phyloP scores from a whole-genome alignment of 768 basidiomycete genomes.

The Auriscalpium vulgare region DNA sequence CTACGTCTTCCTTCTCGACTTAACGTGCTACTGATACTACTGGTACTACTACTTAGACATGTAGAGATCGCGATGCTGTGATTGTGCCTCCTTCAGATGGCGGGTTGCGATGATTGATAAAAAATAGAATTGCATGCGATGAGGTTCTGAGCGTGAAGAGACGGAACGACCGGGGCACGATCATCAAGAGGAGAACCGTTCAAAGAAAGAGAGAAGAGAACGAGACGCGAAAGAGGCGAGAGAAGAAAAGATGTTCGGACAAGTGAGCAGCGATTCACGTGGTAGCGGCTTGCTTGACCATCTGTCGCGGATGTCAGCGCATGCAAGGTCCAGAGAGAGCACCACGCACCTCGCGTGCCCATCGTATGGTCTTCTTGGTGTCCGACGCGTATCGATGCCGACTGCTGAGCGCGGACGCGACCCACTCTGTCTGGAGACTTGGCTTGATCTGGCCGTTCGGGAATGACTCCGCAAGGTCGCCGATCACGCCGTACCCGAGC shows the following conservation, averaged over 20 bases:
- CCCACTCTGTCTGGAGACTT: conserved; percentile 71
- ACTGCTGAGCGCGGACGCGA: conserved; percentile 61
- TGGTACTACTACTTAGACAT: conserved; percentile 11
- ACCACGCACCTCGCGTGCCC: conserved; percentile 79
- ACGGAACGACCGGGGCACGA: conserved; percentile 25
- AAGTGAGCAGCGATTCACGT: conserved; percentile 2
- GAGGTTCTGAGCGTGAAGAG: conserved; percentile 15
- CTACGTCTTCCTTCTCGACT: too few relatives aligned
- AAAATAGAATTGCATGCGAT: conserved; percentile 19
- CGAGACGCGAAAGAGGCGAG: neutral
- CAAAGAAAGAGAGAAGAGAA: neutral
- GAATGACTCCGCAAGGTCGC: conserved; percentile 89
- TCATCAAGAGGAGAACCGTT: conserved; percentile 19
- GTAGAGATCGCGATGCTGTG: conserved; percentile 18
- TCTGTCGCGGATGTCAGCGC: conserved; percentile 31
- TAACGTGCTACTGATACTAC: neutral
- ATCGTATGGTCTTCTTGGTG: conserved; percentile 83
- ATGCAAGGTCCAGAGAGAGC: neutral
- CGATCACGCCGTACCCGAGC: conserved; percentile 77
- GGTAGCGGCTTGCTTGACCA: conserved; percentile 68
- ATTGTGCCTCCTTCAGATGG: conserved; percentile 71
- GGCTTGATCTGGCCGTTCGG: conserved; percentile 75
- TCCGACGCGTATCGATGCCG: conserved; percentile 69
- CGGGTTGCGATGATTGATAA: conserved; percentile 24
- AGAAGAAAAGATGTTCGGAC: neutral